Evolutionary conservation across 116 monocot species (phyloP).

Genomic region (Iris pallida): DNA sequence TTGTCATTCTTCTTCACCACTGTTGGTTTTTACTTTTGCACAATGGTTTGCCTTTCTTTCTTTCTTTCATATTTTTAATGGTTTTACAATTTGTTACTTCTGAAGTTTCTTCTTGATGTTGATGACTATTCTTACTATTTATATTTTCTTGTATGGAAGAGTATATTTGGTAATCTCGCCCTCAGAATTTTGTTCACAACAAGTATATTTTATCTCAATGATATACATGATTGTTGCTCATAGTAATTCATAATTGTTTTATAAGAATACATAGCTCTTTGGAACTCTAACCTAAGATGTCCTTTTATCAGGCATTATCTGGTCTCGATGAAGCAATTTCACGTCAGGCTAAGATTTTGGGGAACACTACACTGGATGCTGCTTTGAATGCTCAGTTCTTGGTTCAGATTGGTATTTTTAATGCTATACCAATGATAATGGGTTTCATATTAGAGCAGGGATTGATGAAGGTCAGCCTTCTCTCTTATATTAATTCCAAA

Average conservation of each 20-base stretch:
- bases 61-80: constrained; percentile 4
- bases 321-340: constrained; percentile 60
- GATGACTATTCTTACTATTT: constrained; percentile 75
- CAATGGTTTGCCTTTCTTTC: constrained; percentile 46
- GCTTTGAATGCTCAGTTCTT: constrained; percentile 77
- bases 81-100: no score
- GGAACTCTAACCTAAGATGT: no score
- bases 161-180: constrained; percentile 67
- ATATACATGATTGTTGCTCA: no score
- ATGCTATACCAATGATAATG: constrained; percentile 80
- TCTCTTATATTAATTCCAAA: no score
- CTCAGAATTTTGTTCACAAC: no score
- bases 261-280: no score
- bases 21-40: constrained; percentile 73
- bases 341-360: constrained; percentile 24
- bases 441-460: constrained; percentile 67
- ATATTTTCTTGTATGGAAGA: constrained; percentile 70
- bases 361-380: constrained; percentile 59
- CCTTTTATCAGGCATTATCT: constrained; percentile 74
- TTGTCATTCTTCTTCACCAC: constrained; percentile 68
- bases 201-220: no score
- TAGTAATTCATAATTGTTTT: no score
- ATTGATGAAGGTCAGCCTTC: no score
- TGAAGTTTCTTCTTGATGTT: no score
- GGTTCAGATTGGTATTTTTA: constrained; percentile 76